Conservation (phyloP, 2,329 filamentous ascomycete genomes). For the Berkeleyomyces rouxiae region DNA sequence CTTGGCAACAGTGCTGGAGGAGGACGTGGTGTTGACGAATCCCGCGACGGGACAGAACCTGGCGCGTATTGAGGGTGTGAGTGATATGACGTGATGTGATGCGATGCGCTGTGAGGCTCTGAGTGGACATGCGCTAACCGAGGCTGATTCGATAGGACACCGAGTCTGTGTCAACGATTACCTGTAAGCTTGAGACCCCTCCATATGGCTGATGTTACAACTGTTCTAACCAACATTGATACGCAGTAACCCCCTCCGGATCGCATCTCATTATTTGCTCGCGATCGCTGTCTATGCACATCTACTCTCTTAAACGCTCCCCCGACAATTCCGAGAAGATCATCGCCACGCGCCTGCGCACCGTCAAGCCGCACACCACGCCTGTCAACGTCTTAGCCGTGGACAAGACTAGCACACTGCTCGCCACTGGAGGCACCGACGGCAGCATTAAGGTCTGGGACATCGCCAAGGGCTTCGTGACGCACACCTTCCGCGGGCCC, state of each 20-base stretch:
- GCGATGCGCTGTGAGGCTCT: background rate
- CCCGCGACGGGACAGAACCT: slow-evolving; percentile 68
- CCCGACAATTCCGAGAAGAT: slow-evolving; percentile 36
- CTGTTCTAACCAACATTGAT: background rate
- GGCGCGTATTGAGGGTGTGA: slow-evolving; percentile 71
- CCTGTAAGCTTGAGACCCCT: slow-evolving; percentile 27
- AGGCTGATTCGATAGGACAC: slow-evolving; percentile 41
- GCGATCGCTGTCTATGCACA: slow-evolving; percentile 86
- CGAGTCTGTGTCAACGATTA: slow-evolving; percentile 61
- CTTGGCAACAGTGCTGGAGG: slow-evolving; percentile 75
- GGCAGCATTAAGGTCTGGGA: slow-evolving; percentile 96
- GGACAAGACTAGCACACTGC: slow-evolving; percentile 71
- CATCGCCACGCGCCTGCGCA: slow-evolving; percentile 53
- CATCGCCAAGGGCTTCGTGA: slow-evolving; percentile 73
- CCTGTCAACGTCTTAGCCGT: slow-evolving; percentile 71
- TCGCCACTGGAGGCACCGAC: slow-evolving; percentile 86
- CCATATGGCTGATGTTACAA: background rate
- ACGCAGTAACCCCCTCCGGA: slow-evolving; percentile 64
- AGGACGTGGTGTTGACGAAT: slow-evolving; percentile 79
- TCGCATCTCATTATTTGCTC: slow-evolving; percentile 86
- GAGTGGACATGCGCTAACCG: slow-evolving; percentile 14
- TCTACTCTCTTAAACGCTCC: slow-evolving; percentile 55
- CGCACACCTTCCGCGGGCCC: slow-evolving; percentile 88
- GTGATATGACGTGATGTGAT: slow-evolving; percentile 16
- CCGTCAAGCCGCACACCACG: slow-evolving; percentile 75